These are phyloP conservation scores for Leptodontidium sp. DNA, from an alignment of 2,329 filamentous ascomycete species.

Conservation along the genomic window DNA sequence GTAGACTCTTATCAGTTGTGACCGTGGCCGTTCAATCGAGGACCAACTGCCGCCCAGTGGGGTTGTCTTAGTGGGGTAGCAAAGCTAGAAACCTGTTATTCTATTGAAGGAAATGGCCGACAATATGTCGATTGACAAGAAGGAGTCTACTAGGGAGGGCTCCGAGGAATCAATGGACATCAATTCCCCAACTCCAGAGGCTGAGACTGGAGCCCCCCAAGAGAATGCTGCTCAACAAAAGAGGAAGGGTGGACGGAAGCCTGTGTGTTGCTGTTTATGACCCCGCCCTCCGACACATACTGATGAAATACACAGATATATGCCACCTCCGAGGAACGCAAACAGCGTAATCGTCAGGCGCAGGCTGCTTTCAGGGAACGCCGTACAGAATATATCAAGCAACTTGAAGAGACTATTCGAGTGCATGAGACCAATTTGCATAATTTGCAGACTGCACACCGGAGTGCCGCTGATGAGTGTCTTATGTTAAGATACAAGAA, in stretches of 20 bases:
- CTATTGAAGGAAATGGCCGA: constrained; percentile 60
- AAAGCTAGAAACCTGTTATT: constrained; percentile 28
- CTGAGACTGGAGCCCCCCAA: constrained; percentile 52
- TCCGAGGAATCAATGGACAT: constrained; percentile 66
- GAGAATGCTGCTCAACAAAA: constrained; percentile 75
- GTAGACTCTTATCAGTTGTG: constrained; percentile 45
- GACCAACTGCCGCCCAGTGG: constrained; percentile 29
- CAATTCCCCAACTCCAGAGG: constrained; percentile 62
- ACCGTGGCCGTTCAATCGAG: constrained; percentile 28
- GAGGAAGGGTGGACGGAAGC: constrained; percentile 96
- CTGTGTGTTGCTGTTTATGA: constrained; percentile 66
- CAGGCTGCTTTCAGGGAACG: constrained; percentile 97
- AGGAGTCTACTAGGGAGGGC: constrained; percentile 63
- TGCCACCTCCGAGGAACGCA: constrained; percentile 97
- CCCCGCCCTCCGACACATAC: constrained; percentile 26
- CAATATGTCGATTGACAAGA: constrained; percentile 72
- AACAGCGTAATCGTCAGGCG: constrained; percentile 95
- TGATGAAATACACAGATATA: constrained; percentile 74
- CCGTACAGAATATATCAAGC: constrained; percentile 98
- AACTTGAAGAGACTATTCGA: constrained; percentile 96
- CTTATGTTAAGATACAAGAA: constrained; percentile 99
- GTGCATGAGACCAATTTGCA: constrained; percentile 95
- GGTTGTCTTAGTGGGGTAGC: constrained; percentile 37
- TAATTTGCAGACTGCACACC: constrained; percentile 91
- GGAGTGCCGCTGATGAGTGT: constrained; percentile 94